These are phyloP conservation scores for Salvia miltiorrhiza DNA, from an alignment of 257 asterid genomes.

Conservation along the genomic window DNA sequence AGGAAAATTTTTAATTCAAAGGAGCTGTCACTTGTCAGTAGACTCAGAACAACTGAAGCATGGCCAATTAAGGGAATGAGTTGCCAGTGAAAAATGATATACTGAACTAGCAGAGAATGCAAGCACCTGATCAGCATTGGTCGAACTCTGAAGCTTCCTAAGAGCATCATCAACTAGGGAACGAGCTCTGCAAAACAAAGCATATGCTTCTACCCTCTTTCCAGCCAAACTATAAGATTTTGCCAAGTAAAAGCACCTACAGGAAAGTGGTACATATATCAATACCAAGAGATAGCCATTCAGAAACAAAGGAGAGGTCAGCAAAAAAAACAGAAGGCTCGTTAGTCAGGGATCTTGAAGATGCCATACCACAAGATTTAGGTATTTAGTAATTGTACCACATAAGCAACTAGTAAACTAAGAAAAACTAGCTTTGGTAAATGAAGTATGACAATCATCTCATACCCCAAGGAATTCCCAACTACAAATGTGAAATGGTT, in stretches of 20 bases:
- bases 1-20: not conserved
- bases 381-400: not conserved
- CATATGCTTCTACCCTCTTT: slow-evolving; percentile 93
- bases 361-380: not conserved
- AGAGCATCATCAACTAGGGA: slow-evolving; percentile 63
- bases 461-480: not conserved
- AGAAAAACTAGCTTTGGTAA: not conserved
- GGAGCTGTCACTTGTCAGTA: too few relatives aligned
- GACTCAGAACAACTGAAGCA: slow-evolving; percentile 11
- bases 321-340: not conserved
- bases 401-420: not conserved
- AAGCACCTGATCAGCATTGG: slow-evolving; percentile 59
- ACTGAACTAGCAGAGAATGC: slow-evolving; percentile 3
- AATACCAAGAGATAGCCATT: slow-evolving; percentile 8
- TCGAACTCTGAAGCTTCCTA: slow-evolving; percentile 48
- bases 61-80: not conserved
- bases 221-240: slow-evolving; percentile 93
- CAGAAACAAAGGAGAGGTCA: not conserved
- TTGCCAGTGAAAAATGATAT: slow-evolving; percentile 2
- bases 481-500: not conserved
- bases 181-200: slow-evolving; percentile 63
- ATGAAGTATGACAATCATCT: not conserved
- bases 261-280: slow-evolving; percentile 22
- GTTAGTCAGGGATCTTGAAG: not conserved
- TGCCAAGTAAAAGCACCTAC: slow-evolving; percentile 96